Evolutionary conservation across 208 protist species (phyloP).

Genomic region (Leishmania tropica): DNA sequence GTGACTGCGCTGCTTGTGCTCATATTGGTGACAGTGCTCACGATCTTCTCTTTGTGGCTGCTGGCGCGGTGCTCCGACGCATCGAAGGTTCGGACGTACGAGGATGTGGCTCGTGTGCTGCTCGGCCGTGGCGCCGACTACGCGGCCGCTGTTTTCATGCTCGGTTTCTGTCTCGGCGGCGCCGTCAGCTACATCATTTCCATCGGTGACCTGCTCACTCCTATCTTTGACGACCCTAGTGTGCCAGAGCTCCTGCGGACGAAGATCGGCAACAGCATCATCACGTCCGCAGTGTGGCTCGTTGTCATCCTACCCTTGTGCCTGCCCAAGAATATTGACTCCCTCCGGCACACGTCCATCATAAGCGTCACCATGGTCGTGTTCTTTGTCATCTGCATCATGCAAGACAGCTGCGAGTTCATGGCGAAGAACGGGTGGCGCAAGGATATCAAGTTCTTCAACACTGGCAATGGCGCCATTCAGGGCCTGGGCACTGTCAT

Average conservation of each 20-base stretch:
- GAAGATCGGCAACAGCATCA: constrained; percentile 40
- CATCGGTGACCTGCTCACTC: constrained; percentile 53
- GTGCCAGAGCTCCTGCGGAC: constrained; percentile 37
- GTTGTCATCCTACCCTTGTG: constrained; percentile 69
- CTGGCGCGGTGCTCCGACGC: constrained; percentile 36
- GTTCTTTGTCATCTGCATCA: constrained; percentile 65
- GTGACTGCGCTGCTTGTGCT: constrained; percentile 49
- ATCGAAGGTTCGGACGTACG: constrained; percentile 50
- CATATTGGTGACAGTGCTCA: constrained; percentile 40
- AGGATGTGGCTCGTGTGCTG: constrained; percentile 26
- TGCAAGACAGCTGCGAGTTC: constrained; percentile 36
- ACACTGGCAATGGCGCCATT: constrained; percentile 38
- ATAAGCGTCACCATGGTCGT: constrained; percentile 56
- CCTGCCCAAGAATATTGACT: constrained; percentile 62
- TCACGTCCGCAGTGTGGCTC: constrained; percentile 54
- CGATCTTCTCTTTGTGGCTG: constrained; percentile 67
- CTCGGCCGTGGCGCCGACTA: constrained; percentile 38
- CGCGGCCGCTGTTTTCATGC: constrained; percentile 35
- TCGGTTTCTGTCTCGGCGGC: constrained; percentile 51
- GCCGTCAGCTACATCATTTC: constrained; percentile 75
- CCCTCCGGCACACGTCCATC: constrained; percentile 59
- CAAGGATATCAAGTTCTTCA: constrained; percentile 43
- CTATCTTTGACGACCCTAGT: constrained; percentile 42
- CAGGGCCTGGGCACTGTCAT: constrained; percentile 50
- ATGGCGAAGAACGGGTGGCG: constrained; percentile 39